Evolutionary conservation across 2,329 filamentous ascomycete genomes (phyloP).

Genomic region (Pleoardoris graminearum): DNA sequence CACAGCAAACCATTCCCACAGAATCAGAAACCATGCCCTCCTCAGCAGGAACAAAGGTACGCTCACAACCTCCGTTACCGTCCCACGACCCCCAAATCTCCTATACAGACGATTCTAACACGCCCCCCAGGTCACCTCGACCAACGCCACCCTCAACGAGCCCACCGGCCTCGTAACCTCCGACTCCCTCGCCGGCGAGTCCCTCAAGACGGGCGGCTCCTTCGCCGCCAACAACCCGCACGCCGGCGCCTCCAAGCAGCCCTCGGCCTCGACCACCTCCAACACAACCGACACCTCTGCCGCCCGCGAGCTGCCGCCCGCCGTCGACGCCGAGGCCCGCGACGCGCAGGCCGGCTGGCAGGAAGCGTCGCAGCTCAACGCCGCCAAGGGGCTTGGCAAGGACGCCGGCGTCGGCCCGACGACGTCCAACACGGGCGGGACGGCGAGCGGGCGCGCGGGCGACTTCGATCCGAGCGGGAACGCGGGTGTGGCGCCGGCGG

Average conservation of each 20-base stretch:
- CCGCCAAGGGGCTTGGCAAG: slow-evolving; percentile 44
- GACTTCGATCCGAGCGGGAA: slow-evolving; percentile 36
- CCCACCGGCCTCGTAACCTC: slow-evolving; percentile 64
- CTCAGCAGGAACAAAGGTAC: slow-evolving; percentile 2
- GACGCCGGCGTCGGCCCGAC: slow-evolving; percentile 42
- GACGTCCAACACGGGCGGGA: slow-evolving; percentile 13
- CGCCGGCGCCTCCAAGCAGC: slow-evolving; percentile 54
- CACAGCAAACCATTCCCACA: neutral
- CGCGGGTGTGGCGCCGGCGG: slow-evolving; percentile 44
- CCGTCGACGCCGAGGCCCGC: slow-evolving; percentile 51
- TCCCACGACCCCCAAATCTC: neutral
- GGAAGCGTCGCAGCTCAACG: slow-evolving; percentile 47
- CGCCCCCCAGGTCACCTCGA: slow-evolving; percentile 49
- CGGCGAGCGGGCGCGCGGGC: slow-evolving; percentile 37
- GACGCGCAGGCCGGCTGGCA: slow-evolving; percentile 47
- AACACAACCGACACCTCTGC: slow-evolving; percentile 60
- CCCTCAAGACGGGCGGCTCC: slow-evolving; percentile 60
- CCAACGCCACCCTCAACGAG: slow-evolving; percentile 59
- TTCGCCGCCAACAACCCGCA: slow-evolving; percentile 64
- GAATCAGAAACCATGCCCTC: slow-evolving; percentile 1
- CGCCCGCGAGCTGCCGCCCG: slow-evolving; percentile 56
- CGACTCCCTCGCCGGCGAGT: slow-evolving; percentile 78
- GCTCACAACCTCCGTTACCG: neutral
- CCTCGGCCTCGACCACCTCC: slow-evolving; percentile 58
- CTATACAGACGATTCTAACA: too few relatives aligned